Evolutionary conservation across 225 moss, liverwort and hornwort species (phyloP), one percentile per base, ranked within the genome.

Genomic region (Sphagnum tenellum): DNA sequence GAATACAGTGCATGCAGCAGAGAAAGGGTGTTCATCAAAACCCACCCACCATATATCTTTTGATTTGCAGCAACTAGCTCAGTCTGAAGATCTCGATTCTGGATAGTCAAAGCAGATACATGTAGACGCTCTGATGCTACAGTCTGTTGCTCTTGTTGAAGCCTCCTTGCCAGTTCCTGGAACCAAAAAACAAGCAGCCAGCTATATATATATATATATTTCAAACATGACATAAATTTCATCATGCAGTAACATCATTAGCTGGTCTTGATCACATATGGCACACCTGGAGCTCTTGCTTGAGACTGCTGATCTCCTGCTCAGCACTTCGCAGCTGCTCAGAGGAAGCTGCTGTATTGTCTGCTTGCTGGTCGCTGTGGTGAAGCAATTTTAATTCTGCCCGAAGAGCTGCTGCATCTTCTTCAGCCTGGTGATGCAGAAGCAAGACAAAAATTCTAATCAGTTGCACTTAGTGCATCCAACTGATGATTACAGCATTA

Each of bases 101-200:
- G 77, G 49, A 74, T 66, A 64, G 71, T 79, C 71, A 90, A 57
- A 66, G 56, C 70, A 7, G 82, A 77, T 67, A 78, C 69, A 70
- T 82, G 79, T 75, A 86, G 86, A 63, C 80, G 83, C 76, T 92
- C 92, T 66, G 87, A 74, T 55, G 83, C 78, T 62, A 69, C 67
- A 72, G 81, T 90, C 71, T 85, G 81, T 71, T 96, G 96, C 83
- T 92, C 96, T 82, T 96, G 96, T 72, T 90, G 92, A 71, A 90
- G 81, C 66, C 78, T 80, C 75, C 82, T 75, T 70, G 85, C 72
- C 60, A 80, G 73, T 70, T 91, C 94, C 91, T 90, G 85, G 7
- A 52, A 5, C 7, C 7, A 52, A 52, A 52, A 2, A 52, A 52
- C 52, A 0, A 6, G 29, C 29, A 29, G 29, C 29, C 29, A 29